Evolutionary conservation across 164 flowering plant genomes (phyloP).

Genomic region (Amborella trichopoda): DNA sequence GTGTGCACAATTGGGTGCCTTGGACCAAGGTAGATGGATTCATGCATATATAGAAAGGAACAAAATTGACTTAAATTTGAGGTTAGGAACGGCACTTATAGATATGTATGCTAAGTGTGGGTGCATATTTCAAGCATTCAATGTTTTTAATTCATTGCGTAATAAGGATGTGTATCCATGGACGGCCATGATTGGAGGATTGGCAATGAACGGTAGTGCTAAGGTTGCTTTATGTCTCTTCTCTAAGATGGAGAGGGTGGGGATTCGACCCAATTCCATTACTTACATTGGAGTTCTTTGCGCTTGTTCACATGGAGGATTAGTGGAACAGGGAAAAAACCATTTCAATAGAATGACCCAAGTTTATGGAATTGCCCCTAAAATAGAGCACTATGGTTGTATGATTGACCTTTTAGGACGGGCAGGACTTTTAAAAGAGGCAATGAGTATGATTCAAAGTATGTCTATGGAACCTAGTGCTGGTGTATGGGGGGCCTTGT

Average conservation of each 20-base stretch:
- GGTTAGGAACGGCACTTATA: constrained; percentile 22
- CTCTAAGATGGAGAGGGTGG: constrained; percentile 14
- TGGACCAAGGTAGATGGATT: no score
- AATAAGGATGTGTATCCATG: constrained; percentile 24
- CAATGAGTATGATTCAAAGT: constrained; percentile 10
- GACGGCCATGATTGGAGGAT: constrained; percentile 29
- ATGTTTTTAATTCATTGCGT: constrained; percentile 11
- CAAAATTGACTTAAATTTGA: constrained; percentile 10
- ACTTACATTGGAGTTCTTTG: constrained; percentile 24
- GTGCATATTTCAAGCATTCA: constrained; percentile 22
- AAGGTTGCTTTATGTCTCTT: constrained; percentile 16
- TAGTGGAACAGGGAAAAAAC: constrained; percentile 18
- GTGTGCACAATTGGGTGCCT: constrained; percentile 24
- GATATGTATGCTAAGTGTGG: constrained; percentile 53
- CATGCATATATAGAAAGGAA: constrained; percentile 12
- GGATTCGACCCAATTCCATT: constrained; percentile 22
- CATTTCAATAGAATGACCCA: constrained; percentile 16
- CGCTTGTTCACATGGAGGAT: constrained; percentile 30
- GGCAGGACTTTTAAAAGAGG: constrained; percentile 18
- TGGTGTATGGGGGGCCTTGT: no score
- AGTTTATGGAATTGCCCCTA: constrained; percentile 18
- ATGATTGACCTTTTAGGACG: constrained; percentile 20
- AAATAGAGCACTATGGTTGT: constrained; percentile 16
- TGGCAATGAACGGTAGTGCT: constrained; percentile 27
- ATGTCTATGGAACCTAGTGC: constrained; percentile 24